Base-by-base conservation (phyloP, 108 stramenopile species). In the Epipyxis sp. region DNA sequence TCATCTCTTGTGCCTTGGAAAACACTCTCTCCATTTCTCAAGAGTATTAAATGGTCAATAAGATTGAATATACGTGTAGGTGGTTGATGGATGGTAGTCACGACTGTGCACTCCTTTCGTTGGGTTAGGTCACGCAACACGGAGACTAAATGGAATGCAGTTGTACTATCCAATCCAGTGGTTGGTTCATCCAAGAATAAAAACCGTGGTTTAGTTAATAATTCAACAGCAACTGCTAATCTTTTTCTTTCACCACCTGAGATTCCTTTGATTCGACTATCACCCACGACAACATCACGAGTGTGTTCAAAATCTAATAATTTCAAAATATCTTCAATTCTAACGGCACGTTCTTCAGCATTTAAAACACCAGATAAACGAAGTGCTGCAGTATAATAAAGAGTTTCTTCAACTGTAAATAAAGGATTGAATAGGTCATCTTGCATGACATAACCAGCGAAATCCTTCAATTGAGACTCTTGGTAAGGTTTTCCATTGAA, bases 11-110 rank as follows among this genome's bases (percentile, higher is more conserved):
- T n/a, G n/a, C n/a, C n/a, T n/a, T n/a, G n/a, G n/a, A n/a, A n/a
- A n/a, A n/a, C n/a, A n/a, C n/a, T n/a, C n/a, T n/a, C n/a, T 50
- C 50, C n/a, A n/a, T n/a, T n/a, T n/a, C n/a, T n/a, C n/a, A n/a
- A n/a, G n/a, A 79, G 69, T 46, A 79, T 44, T 27, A 69, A 29
- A 45, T 42, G 45, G 71, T 79, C 79, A n/a, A 79, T 72, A 25
- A 42, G 61, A 27, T 35, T 37, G 43, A 74, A 79, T 16, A 45
- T 35, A 34, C 50, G 50, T 27, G 59, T 69, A 3, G 79, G 50
- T 54, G 79, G 79, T 77, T 94, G 94, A 83, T 94, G 94, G 79
- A 94, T 93, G 0, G 92, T 91, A 1, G 91, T 86, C 41, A 94
- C 77, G 46, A 94, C 80, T 0, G 93, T 78, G 77, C 84, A 91